phyloP scores from a whole-genome alignment of 306 rosid species.

The Fragaria nilgerrensis region DNA sequence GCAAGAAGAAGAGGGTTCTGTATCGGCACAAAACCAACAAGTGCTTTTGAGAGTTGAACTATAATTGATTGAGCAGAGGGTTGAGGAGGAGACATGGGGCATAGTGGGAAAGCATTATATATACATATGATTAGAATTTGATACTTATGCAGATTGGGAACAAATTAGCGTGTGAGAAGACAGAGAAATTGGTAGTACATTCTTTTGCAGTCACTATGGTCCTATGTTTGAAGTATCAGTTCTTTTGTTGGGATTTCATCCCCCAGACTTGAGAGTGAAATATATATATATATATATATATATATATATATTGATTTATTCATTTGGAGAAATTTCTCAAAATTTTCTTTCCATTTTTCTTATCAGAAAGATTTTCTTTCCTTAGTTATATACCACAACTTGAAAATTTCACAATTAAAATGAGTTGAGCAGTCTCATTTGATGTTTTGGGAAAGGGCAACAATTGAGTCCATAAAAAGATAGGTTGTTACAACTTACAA shows the following conservation, averaged over 20 bases:
- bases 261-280: conserved; percentile 17
- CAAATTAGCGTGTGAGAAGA: conserved; percentile 10
- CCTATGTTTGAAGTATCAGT: conserved; percentile 19
- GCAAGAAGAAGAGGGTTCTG: conserved; percentile 44
- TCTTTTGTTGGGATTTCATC: neutral
- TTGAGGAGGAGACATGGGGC: neutral
- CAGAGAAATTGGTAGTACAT: conserved; percentile 20
- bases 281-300: too few species aligned
- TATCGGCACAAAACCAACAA: conserved; percentile 44
- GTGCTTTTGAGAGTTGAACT: conserved; percentile 12
- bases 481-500: too few species aligned
- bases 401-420: too few species aligned
- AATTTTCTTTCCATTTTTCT: too few species aligned
- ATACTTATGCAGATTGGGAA: conserved; percentile 16
- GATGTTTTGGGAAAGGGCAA: too few species aligned
- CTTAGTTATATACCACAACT: neutral
- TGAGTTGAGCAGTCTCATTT: too few species aligned
- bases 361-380: neutral
- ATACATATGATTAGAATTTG: neutral
- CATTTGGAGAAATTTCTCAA: neutral
- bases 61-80: too few species aligned
- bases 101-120: neutral
- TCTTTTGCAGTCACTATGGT: conserved; percentile 27
- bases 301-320: conserved; percentile 15
- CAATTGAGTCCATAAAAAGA: too few species aligned